These are phyloP conservation scores for Candida yuanshanica DNA, from an alignment of 805 yeast genomes.

Conservation along the genomic window DNA sequence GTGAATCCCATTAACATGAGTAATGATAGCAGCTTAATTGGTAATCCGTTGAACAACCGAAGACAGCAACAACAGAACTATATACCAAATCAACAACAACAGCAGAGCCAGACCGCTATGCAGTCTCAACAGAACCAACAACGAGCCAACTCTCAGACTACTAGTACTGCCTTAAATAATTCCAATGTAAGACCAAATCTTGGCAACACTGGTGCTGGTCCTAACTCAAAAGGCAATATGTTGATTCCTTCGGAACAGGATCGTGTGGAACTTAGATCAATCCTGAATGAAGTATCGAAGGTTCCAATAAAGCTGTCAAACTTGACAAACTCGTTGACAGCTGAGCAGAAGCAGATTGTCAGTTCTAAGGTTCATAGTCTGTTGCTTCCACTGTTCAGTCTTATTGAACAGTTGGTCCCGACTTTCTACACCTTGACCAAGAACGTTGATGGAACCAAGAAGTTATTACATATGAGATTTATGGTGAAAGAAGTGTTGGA, in stretches of 20 bases:
- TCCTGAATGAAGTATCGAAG: constrained; percentile 64
- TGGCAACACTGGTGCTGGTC: constrained; percentile 10
- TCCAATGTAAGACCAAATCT: neutral
- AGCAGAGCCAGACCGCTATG: constrained; percentile 1
- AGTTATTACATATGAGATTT: constrained; percentile 70
- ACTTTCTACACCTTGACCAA: constrained; percentile 72
- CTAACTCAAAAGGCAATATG: constrained; percentile 15
- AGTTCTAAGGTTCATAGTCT: constrained; percentile 47
- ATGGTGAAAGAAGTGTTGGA: constrained; percentile 76
- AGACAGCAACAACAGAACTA: constrained; percentile 8
- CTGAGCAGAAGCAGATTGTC: constrained; percentile 59
- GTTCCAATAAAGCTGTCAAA: constrained; percentile 64
- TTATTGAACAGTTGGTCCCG: constrained; percentile 73
- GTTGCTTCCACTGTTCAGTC: constrained; percentile 47
- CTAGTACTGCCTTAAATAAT: too few species aligned
- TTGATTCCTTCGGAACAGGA: constrained; percentile 51
- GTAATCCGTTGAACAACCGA: constrained; percentile 7
- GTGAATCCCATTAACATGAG: neutral
- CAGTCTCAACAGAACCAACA: constrained; percentile 8
- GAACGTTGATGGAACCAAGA: constrained; percentile 68
- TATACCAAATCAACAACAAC: constrained; percentile 15
- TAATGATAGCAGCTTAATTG: constrained; percentile 1
- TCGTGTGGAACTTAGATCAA: constrained; percentile 52
- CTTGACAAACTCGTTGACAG: constrained; percentile 53
- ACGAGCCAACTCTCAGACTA: too few species aligned